Evolutionary conservation across 2,329 filamentous ascomycete species (phyloP).

Genomic region (Dendryphion nanum): DNA sequence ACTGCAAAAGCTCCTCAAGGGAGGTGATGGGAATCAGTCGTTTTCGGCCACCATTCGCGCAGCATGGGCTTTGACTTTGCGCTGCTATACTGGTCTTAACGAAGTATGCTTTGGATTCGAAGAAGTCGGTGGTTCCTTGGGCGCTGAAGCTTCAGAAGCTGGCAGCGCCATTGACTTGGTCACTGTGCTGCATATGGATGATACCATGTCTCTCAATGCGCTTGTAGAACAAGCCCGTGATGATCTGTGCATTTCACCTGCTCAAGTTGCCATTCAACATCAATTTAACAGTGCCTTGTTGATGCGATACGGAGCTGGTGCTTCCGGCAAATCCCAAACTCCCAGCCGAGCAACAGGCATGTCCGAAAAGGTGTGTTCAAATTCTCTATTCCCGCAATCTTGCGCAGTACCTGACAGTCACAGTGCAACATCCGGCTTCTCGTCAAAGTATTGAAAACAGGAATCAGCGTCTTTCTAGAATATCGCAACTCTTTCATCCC

Average conservation of each 20-base stretch:
- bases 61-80: conserved; percentile 34
- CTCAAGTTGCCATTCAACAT: not conserved
- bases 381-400: not conserved
- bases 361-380: conserved; percentile 13
- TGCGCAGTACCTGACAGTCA: not conserved
- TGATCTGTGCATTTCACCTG: not conserved
- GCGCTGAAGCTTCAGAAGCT: not conserved
- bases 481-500: conserved; percentile 21
- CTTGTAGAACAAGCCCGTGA: conserved; percentile 6
- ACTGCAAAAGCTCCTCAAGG: conserved; percentile 11
- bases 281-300: conserved; percentile 17
- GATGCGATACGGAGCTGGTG: conserved; percentile 11
- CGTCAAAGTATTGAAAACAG: conserved; percentile 19
- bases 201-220: conserved; percentile 8
- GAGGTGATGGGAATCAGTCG: conserved; percentile 4
- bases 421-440: conserved; percentile 20
- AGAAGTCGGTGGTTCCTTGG: conserved; percentile 8
- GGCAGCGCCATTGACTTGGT: not conserved
- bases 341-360: conserved; percentile 8
- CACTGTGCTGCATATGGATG: conserved; percentile 7
- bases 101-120: conserved; percentile 44
- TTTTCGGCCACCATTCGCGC: conserved; percentile 11
- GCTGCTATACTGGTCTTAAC: conserved; percentile 29
- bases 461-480: conserved; percentile 19
- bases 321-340: not conserved